Evolutionary conservation across 176 grass and related monocot species (phyloP), one percentile per base, ranked within the genome.

Genomic region (Carex scoparia): DNA sequence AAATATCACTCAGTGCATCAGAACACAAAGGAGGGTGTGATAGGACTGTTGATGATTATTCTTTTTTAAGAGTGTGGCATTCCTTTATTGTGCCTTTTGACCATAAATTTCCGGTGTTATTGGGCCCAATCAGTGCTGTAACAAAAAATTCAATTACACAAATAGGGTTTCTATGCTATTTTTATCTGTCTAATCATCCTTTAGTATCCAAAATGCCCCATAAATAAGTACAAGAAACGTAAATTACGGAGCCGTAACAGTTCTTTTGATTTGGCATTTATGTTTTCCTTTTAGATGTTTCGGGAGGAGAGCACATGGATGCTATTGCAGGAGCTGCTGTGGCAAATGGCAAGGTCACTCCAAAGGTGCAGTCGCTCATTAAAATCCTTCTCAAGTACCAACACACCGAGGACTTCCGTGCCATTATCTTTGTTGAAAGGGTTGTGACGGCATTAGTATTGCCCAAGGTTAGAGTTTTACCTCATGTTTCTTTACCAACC

Each of bases 371-470:
- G 57, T 81, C 91, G 66, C 90, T 99, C 62, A 99, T 99, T 86
- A 92, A 99, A 89, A 86, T 99, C 82, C 96, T 99, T 94, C 93
- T 99, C 4, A 95, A 94, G 84, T 99, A 99, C 87, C 96, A 94
- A 74, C 85, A 95, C 61, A 99, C 96, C 27, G 93, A 98, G 72
- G 96, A 99, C 85, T 99, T 99, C 19, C 93, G 93, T 85, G 96
- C 96, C 56, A 99, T 99, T 62, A 95, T 98, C 76, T 98, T 98
- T 89, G 96, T 98, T 46, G 96, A 98, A 88, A 90, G 96, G 83
- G 96, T 98, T 87, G 96, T 98, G 73, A 89, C 96, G 40, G 96
- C 96, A 37, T 92, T 98, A 85, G 93, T 98, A 80, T 93, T 98
- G 85, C 96, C 96, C 65, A 98, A 98, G 96, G 96, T 98, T n/a